Evolutionary conservation across 2,329 filamentous ascomycete genomes (phyloP), one percentile per base, ranked within the genome.

Genomic region (Chaetomiaceae sp.): DNA sequence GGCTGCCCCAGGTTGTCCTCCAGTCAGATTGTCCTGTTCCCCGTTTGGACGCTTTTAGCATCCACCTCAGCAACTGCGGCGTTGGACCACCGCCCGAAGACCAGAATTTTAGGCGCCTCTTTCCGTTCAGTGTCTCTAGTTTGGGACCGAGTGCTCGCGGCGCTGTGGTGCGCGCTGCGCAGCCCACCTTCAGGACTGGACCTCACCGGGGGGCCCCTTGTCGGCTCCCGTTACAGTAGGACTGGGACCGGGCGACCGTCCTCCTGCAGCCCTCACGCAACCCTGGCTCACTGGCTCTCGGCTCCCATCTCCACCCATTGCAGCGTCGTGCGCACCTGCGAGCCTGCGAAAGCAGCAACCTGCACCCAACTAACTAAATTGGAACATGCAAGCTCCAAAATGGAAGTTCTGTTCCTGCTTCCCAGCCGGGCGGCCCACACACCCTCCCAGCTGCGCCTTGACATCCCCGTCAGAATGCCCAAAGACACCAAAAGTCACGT

Each of bases 401-500:
- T n/a, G n/a, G n/a, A n/a, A n/a, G n/a, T n/a, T 43, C 41, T 39
- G 49, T 56, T 54, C 51, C 54, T 58, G 56, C 42, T 55, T 51
- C 44, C 50, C 41, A 52, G 43, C 46, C 49, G 30, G 49, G 39
- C 23, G 49, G 44, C 38, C 33, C 49, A 38, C 49, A 47, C 51
- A 54, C 54, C 35, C 41, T 38, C 46, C 31, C 46, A 35, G 45
- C 57, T 60, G 58, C 53, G 56, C 57, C 51, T 47, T 58, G 51
- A 46, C 51, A 49, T 51, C 46, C 51, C 42, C 53, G 51, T 46
- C 41, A 48, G 47, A 52, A 57, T 53, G 54, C 43, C 51, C 45
- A 51, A 45, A 42, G 39, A 35, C 38, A 49, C 37, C 46, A 55
- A 33, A 44, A 52, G 44, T 16, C 46, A 31, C 39, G 31, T 41